Evolutionary conservation across 306 rosid genomes (phyloP).

Genomic region (Cicer arietinum): DNA sequence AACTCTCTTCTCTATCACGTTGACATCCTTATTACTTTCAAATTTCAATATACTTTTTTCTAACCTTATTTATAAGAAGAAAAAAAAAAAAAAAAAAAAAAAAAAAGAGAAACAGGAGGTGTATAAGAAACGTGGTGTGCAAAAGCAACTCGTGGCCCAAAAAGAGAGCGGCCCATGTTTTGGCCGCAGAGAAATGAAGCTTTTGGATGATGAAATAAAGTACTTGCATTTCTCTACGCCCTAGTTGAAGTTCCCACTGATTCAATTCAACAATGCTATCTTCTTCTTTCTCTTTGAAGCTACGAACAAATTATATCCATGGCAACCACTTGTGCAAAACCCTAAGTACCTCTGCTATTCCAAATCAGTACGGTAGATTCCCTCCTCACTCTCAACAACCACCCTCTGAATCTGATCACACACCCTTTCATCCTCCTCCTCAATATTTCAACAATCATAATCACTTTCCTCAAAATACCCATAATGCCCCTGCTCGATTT

Average conservation of each 20-base stretch:
- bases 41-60: too few relatives aligned
- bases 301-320: constrained; percentile 26
- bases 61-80: too few relatives aligned
- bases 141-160: too few relatives aligned
- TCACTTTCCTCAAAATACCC: constrained; percentile 10
- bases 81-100: too few relatives aligned
- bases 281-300: constrained; percentile 48
- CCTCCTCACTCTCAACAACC: constrained; percentile 27
- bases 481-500: constrained; percentile 47
- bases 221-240: not conserved
- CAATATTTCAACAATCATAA: constrained; percentile 29
- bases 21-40: too few relatives aligned
- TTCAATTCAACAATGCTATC: constrained; percentile 48
- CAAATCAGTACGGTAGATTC: constrained; percentile 53
- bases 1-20: too few relatives aligned
- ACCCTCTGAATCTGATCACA: constrained; percentile 52
- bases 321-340: constrained; percentile 5
- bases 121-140: too few relatives aligned
- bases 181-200: too few relatives aligned
- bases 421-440: constrained; percentile 34
- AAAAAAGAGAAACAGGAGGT: too few relatives aligned
- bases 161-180: too few relatives aligned
- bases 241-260: constrained; percentile 24
- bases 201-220: too few relatives aligned
- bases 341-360: constrained; percentile 56